Evolutionary conservation across 805 yeast species (phyloP), one percentile per base, ranked within the genome.

Genomic region (Hagleromyces aurorensis): DNA sequence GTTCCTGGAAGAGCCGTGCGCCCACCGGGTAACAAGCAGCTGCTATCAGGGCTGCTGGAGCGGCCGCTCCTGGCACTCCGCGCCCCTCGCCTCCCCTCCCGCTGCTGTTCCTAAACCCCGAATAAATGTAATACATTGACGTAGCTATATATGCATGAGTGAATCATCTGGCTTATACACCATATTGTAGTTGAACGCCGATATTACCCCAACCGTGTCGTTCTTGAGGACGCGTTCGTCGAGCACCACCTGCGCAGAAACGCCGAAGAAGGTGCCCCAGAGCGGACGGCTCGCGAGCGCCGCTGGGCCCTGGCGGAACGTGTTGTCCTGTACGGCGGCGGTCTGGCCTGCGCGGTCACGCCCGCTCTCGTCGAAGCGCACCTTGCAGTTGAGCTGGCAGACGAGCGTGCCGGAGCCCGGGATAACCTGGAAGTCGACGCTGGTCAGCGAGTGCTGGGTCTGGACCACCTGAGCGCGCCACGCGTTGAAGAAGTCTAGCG

Each of bases 351-450:
- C 45, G 47, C 75, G 69, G 36, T 75, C 77, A 36, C 62, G 67
- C 0, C 91, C 91, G 31, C 78, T 69, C 46, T 82, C 91, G 52
- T 82, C 91, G 43, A 80, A 81, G 37, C 76, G 64, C 8, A 80
- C 81, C 50, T 78, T 81, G 10, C 72, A 61, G 29, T 64, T 62
- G 10, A 72, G 56, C 33, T 66, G 67, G 16, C 75, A 62, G 6
- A 78, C 62, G 21, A 64, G 51, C 1, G 69, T 61, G 1, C 73
- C 75, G 0, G 80, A 65, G 1, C 83, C 83, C 0, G 82, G 82
- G 7, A 80, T 67, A 34, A 72, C 57, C 46, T 80, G 91, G 26
- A 72, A 67, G 49, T 80, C 89, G 30, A 69, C 65, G 8, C 76
- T 69, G n/a, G 73, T 70, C 22, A 79, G 47, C 31, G 64, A 72